phyloP scores from a whole-genome alignment of 345 rosid genomes.

The Populus euphratica region DNA sequence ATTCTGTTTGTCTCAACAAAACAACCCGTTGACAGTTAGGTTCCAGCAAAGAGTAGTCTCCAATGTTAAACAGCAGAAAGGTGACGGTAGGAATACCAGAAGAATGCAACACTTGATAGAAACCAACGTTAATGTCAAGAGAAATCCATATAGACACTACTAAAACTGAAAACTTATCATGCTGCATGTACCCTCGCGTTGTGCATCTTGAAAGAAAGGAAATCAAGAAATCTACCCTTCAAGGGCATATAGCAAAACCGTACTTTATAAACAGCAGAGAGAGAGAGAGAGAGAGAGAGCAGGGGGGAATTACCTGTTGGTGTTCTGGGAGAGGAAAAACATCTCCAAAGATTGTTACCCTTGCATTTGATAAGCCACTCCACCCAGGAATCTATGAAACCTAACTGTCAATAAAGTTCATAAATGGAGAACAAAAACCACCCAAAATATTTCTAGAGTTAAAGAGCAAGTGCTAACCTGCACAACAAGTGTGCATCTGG shows the following conservation, averaged over 20 bases:
- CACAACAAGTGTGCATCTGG: slow-evolving; percentile 92
- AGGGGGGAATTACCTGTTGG: slow-evolving; percentile 52
- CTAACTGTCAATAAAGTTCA: slow-evolving; percentile 29
- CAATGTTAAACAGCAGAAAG: background rate
- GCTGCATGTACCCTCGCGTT: background rate
- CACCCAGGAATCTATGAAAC: slow-evolving; percentile 80
- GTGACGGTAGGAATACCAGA: background rate
- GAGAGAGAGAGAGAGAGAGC: background rate
- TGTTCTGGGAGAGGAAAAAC: slow-evolving; percentile 80
- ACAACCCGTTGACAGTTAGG: background rate
- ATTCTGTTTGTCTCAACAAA: background rate
- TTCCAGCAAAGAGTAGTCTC: background rate
- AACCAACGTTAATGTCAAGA: background rate
- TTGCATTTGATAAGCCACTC: slow-evolving; percentile 97
- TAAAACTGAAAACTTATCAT: background rate
- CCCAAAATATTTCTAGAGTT: background rate
- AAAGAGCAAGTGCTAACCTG: slow-evolving; percentile 51
- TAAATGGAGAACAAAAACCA: slow-evolving; percentile 12
- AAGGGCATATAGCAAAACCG: background rate
- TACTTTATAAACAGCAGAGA: background rate
- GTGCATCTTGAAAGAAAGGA: background rate
- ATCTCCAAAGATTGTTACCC: slow-evolving; percentile 93
- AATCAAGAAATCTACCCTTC: background rate
- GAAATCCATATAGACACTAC: background rate
- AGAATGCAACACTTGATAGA: background rate